Evolutionary conservation across 1,284 basidiomycete species (phyloP), one percentile per base, ranked within the genome.

Genomic region (Chiua sp.): DNA sequence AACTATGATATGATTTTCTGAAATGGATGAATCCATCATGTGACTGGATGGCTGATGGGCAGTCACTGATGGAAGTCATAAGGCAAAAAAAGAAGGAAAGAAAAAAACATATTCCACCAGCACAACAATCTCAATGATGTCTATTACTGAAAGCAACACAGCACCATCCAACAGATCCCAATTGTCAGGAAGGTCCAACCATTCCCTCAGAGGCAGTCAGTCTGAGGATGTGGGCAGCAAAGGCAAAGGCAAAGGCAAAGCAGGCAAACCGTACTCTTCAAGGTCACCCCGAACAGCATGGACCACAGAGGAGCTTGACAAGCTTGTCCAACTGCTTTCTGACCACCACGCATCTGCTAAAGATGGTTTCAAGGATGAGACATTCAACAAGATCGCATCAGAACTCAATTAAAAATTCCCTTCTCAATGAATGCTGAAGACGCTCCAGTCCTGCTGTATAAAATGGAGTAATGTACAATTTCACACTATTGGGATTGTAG

Each of bases 381-480:
- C 49, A 33, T 54, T 54, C 53, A 54, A 54, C 44, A 54, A 54
- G 30, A 37, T 54, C 23, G n/a, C 44, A 32, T 20, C 32, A 18
- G 23, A 26, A 20, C 51, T 53, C 10, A 53, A 53, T 20, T 15
- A 8, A 13, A 44, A 30, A 30, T 53, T 53, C 18, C 37, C 39
- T 5, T 12, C 32, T 22, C 53, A 54, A 37, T 12, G 13, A 33
- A 22, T 54, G 13, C 46, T 16, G 7, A 47, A 54, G 23, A 47
- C 22, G 13, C 22, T 22, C 46, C 37, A 54, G 23, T 30, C 15
- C 11, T 54, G 46, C 28, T 7, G 16, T 10, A 23, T 33, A 54
- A 54, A 54, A 32, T 47, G 32, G 32, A 22, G 10, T 32, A 54
- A 54, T 54, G 33, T 37, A 35, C 4, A 12, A 23, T 15, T 23